phyloP scores from a whole-genome alignment of 2,329 filamentous ascomycete genomes.

The Canariomyces notabilis region DNA sequence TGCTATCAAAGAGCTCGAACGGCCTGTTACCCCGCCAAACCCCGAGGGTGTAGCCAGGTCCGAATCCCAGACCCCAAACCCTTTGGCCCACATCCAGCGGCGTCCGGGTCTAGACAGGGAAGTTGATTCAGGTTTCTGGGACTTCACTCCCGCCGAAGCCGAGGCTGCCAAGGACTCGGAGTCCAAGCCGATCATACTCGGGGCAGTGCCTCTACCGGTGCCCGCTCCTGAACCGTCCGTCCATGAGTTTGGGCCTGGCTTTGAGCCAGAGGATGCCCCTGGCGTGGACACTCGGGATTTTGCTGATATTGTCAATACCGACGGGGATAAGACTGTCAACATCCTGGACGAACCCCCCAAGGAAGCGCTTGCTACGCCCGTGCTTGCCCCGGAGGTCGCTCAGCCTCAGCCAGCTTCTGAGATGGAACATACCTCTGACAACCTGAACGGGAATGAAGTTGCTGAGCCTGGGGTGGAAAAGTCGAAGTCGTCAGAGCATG shows the following conservation, averaged over 20 bases:
- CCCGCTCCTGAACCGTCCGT: conserved; percentile 1
- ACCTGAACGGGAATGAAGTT: background rate
- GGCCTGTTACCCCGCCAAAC: background rate
- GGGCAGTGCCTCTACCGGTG: conserved; percentile 5
- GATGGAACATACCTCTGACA: conserved; percentile 1
- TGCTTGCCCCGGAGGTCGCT: background rate
- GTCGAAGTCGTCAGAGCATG: background rate
- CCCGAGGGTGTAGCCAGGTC: conserved; percentile 8
- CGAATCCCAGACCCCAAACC: conserved; percentile 9
- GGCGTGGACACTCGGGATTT: conserved; percentile 15
- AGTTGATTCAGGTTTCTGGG: conserved; percentile 25
- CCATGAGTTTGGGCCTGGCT: conserved; percentile 9
- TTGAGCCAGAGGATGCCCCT: conserved; percentile 2
- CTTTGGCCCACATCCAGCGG: background rate
- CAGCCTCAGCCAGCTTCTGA: conserved; percentile 1
- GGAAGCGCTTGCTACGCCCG: background rate
- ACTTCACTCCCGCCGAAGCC: conserved; percentile 13
- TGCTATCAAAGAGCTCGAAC: conserved; percentile 9
- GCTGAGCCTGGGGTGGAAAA: conserved; percentile 4
- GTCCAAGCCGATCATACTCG: conserved; percentile 15
- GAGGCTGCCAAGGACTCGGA: conserved; percentile 12
- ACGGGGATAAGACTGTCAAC: conserved; percentile 1
- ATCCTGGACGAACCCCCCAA: background rate
- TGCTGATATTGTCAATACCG: conserved; percentile 3
- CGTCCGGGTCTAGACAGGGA: conserved; percentile 16